Evolutionary conservation across 1,284 basidiomycete species (phyloP), one percentile per base, ranked within the genome.

Genomic region (Polyporus tsugae): DNA sequence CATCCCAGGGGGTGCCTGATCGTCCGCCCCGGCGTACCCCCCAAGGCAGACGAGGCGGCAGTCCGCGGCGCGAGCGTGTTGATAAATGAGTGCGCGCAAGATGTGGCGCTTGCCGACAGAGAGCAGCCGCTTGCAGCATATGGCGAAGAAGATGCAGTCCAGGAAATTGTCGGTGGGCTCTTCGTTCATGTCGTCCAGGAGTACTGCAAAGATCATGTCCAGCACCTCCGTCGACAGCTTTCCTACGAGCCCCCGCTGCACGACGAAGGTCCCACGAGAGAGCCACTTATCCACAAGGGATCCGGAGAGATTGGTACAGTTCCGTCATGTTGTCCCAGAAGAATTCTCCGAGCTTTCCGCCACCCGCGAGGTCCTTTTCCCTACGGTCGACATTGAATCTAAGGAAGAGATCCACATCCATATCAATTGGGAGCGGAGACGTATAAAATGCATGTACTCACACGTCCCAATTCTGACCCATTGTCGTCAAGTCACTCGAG

Each of bases 41-140:
- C 68, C 72, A 29, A 72, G 22, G 61, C 72, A 75, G 33, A 73
- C 64, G n/a, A 75, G 33, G 25, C 72, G 70, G 17, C 64, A 36
- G n/a, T 65, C 61, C 4, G 61, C 60, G 65, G 69, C 71, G 29
- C 61, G 41, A 11, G 63, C 44, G 35, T 46, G 19, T 10, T 7
- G n/a, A 22, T 25, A 19, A 22, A 29, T n/a, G 19, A 67, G 25
- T 6, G 13, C 6, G 4, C 22, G 36, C n/a, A 62, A 41, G 46
- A 73, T 33, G 25, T 61, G 61, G 19, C 46, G 53, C 25, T 63
- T 55, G 15, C 67, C 69, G 13, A 66, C 25, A 9, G 49, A 29
- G 33, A 68, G 66, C 2, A 73, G 36, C 10, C 3, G 15, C 55
- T 64, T 67, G 73, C 71, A 69, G 4, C 67, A 68, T 38, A 70